These are phyloP conservation scores for Pyrenophora graminea DNA, from an alignment of 2,329 filamentous ascomycete genomes.

Conservation along the genomic window DNA sequence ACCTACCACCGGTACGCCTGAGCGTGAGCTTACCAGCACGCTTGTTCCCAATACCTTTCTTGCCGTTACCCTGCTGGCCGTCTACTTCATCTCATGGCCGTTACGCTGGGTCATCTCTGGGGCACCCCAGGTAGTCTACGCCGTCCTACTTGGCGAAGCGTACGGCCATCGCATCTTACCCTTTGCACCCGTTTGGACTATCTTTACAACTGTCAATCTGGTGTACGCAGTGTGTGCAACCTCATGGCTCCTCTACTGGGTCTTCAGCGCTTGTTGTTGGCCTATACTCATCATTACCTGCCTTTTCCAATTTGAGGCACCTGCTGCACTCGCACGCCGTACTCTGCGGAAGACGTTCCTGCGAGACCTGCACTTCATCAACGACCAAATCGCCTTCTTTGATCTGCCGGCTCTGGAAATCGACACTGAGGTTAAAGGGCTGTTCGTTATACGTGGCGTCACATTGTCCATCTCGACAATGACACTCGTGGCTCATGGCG, in stretches of 20 bases:
- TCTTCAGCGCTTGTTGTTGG: slow-evolving; percentile 51
- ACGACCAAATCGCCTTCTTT: slow-evolving; percentile 57
- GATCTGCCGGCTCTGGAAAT: slow-evolving; percentile 59
- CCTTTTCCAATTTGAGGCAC: slow-evolving; percentile 53
- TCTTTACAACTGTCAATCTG: slow-evolving; percentile 54
- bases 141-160: slow-evolving; percentile 43
- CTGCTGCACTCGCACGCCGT: slow-evolving; percentile 44
- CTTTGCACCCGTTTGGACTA: slow-evolving; percentile 52
- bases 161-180: slow-evolving; percentile 50
- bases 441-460: slow-evolving; percentile 58
- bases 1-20: slow-evolving; percentile 1
- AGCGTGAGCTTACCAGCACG: slow-evolving; percentile 18
- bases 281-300: slow-evolving; percentile 49
- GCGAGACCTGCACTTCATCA: slow-evolving; percentile 55
- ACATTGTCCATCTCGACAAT: slow-evolving; percentile 57
- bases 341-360: slow-evolving; percentile 45
- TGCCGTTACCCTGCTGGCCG: slow-evolving; percentile 10
- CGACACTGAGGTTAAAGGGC: slow-evolving; percentile 57
- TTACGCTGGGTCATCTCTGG: slow-evolving; percentile 50
- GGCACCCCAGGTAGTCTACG: slow-evolving; percentile 45
- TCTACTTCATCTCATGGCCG: slow-evolving; percentile 23
- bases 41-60: slow-evolving; percentile 22
- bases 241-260: slow-evolving; percentile 57
- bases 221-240: slow-evolving; percentile 54
- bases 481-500: slow-evolving; percentile 56